Base-by-base conservation (phyloP, 805 yeast species). In the Cephaloascus albidus region DNA sequence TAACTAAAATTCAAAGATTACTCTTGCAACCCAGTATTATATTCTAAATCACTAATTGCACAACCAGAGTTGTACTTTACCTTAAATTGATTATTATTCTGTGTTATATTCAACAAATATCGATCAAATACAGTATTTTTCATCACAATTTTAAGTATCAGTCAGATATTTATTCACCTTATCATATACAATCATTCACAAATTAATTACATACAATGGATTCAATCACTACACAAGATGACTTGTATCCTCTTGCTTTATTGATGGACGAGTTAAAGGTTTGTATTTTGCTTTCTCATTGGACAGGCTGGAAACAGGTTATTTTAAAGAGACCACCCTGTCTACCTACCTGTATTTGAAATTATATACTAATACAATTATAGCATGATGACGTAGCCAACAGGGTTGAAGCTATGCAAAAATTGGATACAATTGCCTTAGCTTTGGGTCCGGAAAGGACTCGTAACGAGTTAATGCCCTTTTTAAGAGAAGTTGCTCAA, bases 371-470 rank as follows among this genome's bases (percentile, higher is more conserved):
- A 20, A 35, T 17, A 18, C 8, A 20, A 35, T 5, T 6, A 27
- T 52, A 70, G 63, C 97, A 90, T 59, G 98, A 93, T 56, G 98
- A 93, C 57, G 90, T 90, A 32, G 76, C 95, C 19, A 83, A 89
- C 53, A 74, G 99, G 44, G 90, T 93, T 18, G 86, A 81, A 47
- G 97, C 97, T 35, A 89, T 93, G 95, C 85, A 84, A 52, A 79
- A 93, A 49, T 70, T 94, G 48, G 94, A 89, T 49, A 90, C 97
- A 27, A 90, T 93, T 54, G 95, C 97, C 27, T 69, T 87, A 38
- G 98, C 97, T 2, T 66, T 93, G 42, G 98, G 98, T 6, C 89
- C 93, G 4, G 95, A 87, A 57, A 76, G 97, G 54, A 85, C 97
- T 10, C 72, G 96, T 43, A 73, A 74, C 36, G 98, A 93, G 58